Conservation (phyloP, 2,329 filamentous ascomycete species). For the Diaporthe batatas region DNA sequence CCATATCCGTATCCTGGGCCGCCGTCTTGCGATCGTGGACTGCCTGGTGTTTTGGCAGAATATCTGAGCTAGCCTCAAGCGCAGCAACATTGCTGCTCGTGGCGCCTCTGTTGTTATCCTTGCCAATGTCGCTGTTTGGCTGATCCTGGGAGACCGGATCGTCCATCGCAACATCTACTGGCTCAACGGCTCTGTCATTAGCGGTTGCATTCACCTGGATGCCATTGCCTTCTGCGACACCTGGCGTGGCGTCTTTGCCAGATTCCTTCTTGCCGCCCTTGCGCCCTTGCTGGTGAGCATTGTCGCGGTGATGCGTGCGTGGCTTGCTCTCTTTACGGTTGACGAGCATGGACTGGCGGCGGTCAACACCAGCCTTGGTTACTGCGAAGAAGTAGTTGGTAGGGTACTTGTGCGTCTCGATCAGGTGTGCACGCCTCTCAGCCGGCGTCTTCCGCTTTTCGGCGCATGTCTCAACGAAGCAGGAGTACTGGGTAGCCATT, state of each 20-base stretch:
- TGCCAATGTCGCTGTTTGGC: neutral
- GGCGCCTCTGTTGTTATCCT: neutral
- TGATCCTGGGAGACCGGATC: neutral
- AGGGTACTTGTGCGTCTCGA: constrained; percentile 95
- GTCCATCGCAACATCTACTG: constrained; percentile 17
- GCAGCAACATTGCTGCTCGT: neutral
- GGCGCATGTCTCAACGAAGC: constrained; percentile 91
- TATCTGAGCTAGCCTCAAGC: neutral
- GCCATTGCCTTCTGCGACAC: neutral
- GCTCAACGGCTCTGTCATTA: constrained; percentile 7
- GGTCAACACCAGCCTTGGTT: constrained; percentile 90
- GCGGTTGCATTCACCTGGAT: neutral
- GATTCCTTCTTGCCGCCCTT: constrained; percentile 49
- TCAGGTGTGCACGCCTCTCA: constrained; percentile 88
- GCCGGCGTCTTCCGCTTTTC: constrained; percentile 84
- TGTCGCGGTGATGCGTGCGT: constrained; percentile 52
- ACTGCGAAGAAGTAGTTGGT: constrained; percentile 90
- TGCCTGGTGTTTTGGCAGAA: neutral
- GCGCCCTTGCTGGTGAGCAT: constrained; percentile 45
- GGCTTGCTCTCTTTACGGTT: constrained; percentile 61
- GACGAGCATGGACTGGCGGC: constrained; percentile 81
- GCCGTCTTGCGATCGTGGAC: neutral
- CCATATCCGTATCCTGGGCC: constrained; percentile 67
- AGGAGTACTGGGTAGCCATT: constrained; percentile 73
- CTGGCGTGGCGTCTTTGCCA: neutral